A percentile compares a stretch with the other conserved stretches of the same genome.
Evolutionary conservation across 768 basidiomycete genomes (phyloP).

Genomic region (Dictyophora rubrovolvata): DNA sequence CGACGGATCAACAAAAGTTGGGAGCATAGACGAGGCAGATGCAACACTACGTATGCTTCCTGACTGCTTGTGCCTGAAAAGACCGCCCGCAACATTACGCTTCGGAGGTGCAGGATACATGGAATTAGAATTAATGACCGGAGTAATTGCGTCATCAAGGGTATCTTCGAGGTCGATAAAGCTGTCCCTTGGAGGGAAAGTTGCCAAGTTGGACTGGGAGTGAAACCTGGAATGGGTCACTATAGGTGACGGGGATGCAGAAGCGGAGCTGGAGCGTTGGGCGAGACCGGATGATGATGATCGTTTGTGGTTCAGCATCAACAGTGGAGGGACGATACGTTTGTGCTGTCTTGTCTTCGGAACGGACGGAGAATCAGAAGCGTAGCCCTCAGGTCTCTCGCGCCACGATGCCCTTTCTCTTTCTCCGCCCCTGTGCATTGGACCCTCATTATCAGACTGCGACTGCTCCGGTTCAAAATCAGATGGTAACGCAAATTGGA

Average conservation of each 20-base stretch:
- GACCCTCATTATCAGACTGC: background rate
- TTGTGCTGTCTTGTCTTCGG: background rate
- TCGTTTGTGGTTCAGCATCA: background rate
- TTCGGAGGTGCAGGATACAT: constrained; percentile 6
- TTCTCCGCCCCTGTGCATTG: background rate
- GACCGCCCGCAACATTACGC: background rate
- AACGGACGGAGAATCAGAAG: background rate
- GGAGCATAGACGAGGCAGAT: background rate
- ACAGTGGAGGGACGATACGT: background rate
- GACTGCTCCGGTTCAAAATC: background rate
- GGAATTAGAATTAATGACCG: background rate
- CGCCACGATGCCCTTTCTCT: background rate
- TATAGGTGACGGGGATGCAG: constrained; percentile 1
- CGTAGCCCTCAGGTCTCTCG: background rate
- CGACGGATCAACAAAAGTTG: background rate
- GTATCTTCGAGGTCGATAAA: constrained; percentile 7
- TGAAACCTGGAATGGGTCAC: background rate
- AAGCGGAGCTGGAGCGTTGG: background rate
- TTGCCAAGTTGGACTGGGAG: background rate
- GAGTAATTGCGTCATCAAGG: background rate
- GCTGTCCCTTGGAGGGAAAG: background rate
- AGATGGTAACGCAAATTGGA: background rate
- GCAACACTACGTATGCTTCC: background rate
- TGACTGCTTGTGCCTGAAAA: background rate
- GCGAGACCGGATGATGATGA: background rate